Base-by-base conservation (phyloP, 495 filamentous ascomycete species). In the Penicillium ochrochloron region DNA sequence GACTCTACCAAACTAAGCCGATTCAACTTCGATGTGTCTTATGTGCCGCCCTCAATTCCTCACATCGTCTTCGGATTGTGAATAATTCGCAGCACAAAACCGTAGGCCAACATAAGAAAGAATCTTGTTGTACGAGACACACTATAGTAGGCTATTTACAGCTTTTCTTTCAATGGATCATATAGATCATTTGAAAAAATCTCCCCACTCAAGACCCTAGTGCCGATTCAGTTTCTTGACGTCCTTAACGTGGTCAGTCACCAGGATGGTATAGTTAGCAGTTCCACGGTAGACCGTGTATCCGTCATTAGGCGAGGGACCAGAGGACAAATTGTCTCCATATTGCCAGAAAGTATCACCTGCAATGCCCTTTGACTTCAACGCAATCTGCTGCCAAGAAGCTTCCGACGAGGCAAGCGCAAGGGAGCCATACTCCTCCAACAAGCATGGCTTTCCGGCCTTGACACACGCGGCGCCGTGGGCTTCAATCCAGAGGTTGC, bases 331-430 rank as follows among this genome's bases (percentile, higher is more conserved):
- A 0, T 60, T 37, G 14, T 60, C 59, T 17, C 59, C 59, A 29
- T 60, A 60, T 60, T 60, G 59, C 59, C 59, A 60, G 44, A 60
- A 60, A n/a, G 50, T 48, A 35, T 60, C 59, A 25, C 29, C 59
- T 21, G 44, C 59, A 27, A 60, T 60, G 6, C 59, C 59, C 33
- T 41, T 60, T 15, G 59, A 41, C 19, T 37, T 50, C 31, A 60
- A 37, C 14, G 31, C 59, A 21, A 29, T 60, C 50, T 60, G 46
- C 34, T 39, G 59, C 59, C 59, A 60, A 17, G 46, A 44, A 19
- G 29, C 31, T 39, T 60, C 59, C 2, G 35, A 37, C 8, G 46
- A 27, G 27, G 21, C 50, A 27, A 37, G 31, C 15, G 59, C 50
- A 27, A 51, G 21, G n/a, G 50, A 48, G 21, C 59, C 59, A 14